Conservation (phyloP, 208 protist species). For the Leishmania tropica region DNA sequence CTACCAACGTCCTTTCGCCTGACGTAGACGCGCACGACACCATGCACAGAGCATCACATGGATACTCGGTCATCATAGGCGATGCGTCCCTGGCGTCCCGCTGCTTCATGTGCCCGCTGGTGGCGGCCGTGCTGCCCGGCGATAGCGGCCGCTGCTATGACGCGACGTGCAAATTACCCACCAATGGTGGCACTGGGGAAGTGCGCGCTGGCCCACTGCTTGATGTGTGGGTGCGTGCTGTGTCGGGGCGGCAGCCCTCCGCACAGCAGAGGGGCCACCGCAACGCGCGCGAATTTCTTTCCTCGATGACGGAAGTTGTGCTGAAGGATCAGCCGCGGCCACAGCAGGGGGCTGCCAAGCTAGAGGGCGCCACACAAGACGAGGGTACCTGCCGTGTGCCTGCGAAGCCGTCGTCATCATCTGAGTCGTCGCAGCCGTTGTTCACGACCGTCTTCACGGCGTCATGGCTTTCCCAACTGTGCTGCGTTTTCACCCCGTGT, state of each 20-base stretch:
- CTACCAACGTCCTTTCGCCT: background rate
- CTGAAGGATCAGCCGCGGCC: slow-evolving; percentile 3
- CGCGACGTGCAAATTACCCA: background rate
- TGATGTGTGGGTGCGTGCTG: slow-evolving; percentile 26
- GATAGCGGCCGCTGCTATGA: background rate
- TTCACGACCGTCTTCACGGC: slow-evolving; percentile 14
- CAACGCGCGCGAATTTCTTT: background rate
- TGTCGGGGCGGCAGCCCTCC: background rate
- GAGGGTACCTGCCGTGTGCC: background rate
- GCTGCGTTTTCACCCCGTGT: slow-evolving; percentile 11
- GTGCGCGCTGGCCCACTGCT: slow-evolving; percentile 12
- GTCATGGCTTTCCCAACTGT: slow-evolving; percentile 27
- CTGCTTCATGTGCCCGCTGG: slow-evolving; percentile 22
- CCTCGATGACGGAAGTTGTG: background rate
- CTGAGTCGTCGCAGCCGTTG: background rate
- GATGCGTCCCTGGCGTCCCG: slow-evolving; percentile 12
- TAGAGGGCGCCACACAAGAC: background rate
- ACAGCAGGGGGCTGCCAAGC: background rate
- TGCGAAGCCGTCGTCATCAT: background rate
- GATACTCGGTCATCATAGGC: slow-evolving; percentile 17
- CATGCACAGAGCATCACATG: slow-evolving; percentile 1
- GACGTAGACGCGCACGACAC: background rate
- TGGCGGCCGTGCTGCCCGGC: background rate
- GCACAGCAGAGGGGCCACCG: background rate
- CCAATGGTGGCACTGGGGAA: background rate